Evolutionary conservation across 805 yeast species (phyloP), one percentile per base, ranked within the genome.

Genomic region (Saturnispora quitensis): DNA sequence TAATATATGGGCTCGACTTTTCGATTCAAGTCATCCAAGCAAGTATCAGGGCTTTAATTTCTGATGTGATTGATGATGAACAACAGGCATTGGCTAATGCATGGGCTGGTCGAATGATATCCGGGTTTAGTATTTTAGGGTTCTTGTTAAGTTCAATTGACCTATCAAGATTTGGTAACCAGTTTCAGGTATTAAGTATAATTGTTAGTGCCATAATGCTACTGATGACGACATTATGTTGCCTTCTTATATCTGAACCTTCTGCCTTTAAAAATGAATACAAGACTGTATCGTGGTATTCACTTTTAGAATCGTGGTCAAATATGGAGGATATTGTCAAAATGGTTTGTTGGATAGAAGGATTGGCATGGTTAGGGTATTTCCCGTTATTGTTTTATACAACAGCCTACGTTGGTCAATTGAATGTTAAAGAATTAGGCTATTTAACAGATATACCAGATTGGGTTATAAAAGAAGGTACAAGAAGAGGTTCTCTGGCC

Each of bases 331-430:
- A 50, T 2, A 56, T 53, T 18, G 24, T 63, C 6, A 70, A 70
- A 48, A 61, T 70, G 1, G 77, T 80, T 3, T 81, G 84, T 56
- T 67, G 65, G 48, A 78, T 80, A 1, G 83, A 81, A 61, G 76
- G 81, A 53, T 77, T 77, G 62, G 85, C 85, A 1, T 81, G 86
- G 86, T 75, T 81, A 42, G 84, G 84, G 1, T 81, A 82, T 67
- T 81, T 81, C 65, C 83, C 84, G 1, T 73, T 81, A 76, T 60
- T 81, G 28, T 81, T 81, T 55, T 81, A 81, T 58, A 80, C 84
- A 3, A 77, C 86, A 2, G 79, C 84, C 0, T 81, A 80, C 62
- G 84, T 81, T 17, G 84, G 84, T 0, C 84, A 78, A 53, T 64
- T 81, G 15, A 80, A 77, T 63, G 65, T 70, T 33, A 68, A 62